A percentile compares a stretch with the other conserved stretches of the same genome.
phyloP scores from a whole-genome alignment of 2,329 filamentous ascomycete genomes.

The Sporothrix luriei region DNA sequence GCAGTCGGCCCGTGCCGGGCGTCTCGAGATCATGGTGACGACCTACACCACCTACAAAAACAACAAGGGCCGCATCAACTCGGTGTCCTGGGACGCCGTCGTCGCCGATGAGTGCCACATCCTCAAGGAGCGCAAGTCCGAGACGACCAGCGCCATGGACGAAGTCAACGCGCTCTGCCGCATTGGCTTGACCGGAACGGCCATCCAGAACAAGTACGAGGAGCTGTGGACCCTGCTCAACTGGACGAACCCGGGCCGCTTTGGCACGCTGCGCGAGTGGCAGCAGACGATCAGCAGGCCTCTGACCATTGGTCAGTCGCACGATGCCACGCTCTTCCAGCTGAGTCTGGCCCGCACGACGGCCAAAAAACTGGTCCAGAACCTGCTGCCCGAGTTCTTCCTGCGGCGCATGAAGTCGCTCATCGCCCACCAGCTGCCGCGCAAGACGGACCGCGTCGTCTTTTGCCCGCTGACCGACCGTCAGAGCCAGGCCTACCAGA shows the following conservation, averaged over 20 bases:
- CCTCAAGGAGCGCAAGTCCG: conserved; percentile 77
- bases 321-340: conserved; percentile 83
- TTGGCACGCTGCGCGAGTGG: conserved; percentile 71
- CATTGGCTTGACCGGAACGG: conserved; percentile 91
- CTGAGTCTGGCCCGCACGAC: conserved; percentile 79
- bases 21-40: conserved; percentile 88
- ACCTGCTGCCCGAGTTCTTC: conserved; percentile 87
- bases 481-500: conserved; percentile 81
- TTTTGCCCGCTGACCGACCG: conserved; percentile 88
- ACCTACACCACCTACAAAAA: conserved; percentile 91
- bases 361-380: conserved; percentile 80
- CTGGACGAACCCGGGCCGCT: conserved; percentile 86
- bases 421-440: conserved; percentile 89
- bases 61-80: conserved; percentile 72
- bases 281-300: conserved; percentile 75
- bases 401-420: conserved; percentile 89
- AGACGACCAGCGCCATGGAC: conserved; percentile 83
- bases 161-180: conserved; percentile 88
- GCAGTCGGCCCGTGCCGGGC: conserved; percentile 71
- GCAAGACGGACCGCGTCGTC: conserved; percentile 90
- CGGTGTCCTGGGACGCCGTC: conserved; percentile 88
- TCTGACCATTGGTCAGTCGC: conserved; percentile 83
- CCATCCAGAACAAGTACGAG: conserved; percentile 97
- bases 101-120: conserved; percentile 92
- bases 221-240: conserved; percentile 95